These are phyloP conservation scores for Rhododendron griersonianum DNA, from an alignment of 148 eudicot genomes.

Conservation along the genomic window DNA sequence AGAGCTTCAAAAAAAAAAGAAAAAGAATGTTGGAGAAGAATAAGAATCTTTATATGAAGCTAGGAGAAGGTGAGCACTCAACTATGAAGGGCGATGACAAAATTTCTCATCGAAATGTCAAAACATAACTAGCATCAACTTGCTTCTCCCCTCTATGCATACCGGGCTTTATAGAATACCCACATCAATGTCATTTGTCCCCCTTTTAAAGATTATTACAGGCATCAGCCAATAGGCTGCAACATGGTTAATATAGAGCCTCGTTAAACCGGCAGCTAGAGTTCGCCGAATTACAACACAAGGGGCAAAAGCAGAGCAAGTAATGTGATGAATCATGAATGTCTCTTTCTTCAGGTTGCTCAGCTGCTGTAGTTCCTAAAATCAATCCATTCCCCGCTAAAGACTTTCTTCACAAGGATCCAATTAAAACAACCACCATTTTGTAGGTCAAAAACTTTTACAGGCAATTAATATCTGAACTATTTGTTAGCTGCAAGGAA, in stretches of 20 bases:
- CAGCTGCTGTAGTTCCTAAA: neutral
- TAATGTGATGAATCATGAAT: neutral
- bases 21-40: neutral
- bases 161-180: neutral
- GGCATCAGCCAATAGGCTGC: neutral
- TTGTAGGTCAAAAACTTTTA: neutral
- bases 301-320: neutral
- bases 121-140: neutral
- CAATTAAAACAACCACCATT: neutral
- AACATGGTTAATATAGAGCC: neutral
- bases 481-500: neutral
- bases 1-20: constrained; percentile 36
- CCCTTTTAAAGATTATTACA: neutral
- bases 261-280: neutral
- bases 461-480: neutral
- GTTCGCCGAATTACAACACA: neutral
- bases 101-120: neutral
- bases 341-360: neutral
- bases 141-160: neutral
- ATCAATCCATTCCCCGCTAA: neutral
- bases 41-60: neutral
- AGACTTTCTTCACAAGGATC: neutral
- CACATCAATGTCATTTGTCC: neutral
- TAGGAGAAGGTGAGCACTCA: neutral
- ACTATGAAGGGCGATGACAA: neutral